A percentile compares a stretch with the other conserved stretches of the same genome.
Conservation (phyloP, 1,284 basidiomycete genomes). For the Athelia sp. region DNA sequence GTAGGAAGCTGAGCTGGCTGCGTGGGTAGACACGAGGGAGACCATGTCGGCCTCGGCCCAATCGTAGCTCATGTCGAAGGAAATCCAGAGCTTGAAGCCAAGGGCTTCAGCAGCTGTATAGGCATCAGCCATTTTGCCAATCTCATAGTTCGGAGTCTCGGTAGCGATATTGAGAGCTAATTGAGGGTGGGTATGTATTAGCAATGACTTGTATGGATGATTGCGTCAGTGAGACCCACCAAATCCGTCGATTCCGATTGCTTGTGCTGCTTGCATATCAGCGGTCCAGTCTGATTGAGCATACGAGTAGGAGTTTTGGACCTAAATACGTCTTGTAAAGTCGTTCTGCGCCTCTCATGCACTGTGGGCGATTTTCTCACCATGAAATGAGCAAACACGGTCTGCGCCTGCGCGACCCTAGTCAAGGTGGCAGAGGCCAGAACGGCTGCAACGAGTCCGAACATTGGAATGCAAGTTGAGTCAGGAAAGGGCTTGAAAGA, state of each 20-base stretch:
- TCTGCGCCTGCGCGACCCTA: constrained; percentile 3
- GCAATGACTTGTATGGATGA: neutral
- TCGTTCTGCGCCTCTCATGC: neutral
- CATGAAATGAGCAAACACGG: constrained; percentile 20
- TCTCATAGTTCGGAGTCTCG: constrained; percentile 19
- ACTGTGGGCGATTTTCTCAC: constrained; percentile 1
- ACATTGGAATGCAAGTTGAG: constrained; percentile 24
- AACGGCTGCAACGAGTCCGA: constrained; percentile 12
- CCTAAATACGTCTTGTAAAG: constrained; percentile 6
- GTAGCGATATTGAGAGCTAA: constrained; percentile 15
- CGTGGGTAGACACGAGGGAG: constrained; percentile 15
- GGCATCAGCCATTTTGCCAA: constrained; percentile 20
- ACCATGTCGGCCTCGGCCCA: constrained; percentile 20
- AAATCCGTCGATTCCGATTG: constrained; percentile 23
- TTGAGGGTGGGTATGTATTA: neutral
- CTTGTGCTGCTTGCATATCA: constrained; percentile 25
- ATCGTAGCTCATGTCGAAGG: constrained; percentile 25
- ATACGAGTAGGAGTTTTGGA: constrained; percentile 22
- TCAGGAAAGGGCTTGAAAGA: neutral
- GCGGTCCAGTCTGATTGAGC: constrained; percentile 16
- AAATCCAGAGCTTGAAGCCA: constrained; percentile 27
- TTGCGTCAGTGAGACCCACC: constrained; percentile 11
- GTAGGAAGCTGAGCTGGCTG: constrained; percentile 18
- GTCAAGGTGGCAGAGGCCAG: neutral
- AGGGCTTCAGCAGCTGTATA: constrained; percentile 22